Evolutionary conservation across 2,329 filamentous ascomycete genomes (phyloP).

Genomic region (Fusarium scirpi): DNA sequence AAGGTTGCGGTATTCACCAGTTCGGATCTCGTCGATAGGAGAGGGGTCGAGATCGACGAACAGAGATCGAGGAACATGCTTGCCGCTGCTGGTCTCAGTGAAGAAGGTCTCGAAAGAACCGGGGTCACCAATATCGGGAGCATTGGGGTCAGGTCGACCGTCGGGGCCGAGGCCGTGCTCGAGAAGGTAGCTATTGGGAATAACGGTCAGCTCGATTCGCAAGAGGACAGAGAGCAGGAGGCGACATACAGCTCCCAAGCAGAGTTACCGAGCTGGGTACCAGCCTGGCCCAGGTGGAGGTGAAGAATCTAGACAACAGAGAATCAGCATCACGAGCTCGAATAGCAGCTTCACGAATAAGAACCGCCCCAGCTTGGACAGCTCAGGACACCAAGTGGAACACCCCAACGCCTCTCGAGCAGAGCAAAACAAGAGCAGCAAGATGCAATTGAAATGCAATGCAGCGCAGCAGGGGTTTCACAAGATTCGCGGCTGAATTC

Average conservation of each 20-base stretch:
- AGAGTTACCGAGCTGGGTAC: constrained; percentile 79
- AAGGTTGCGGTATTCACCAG: constrained; percentile 73
- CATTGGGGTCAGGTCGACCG: constrained; percentile 72
- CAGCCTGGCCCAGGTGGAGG: constrained; percentile 75
- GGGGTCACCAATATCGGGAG: constrained; percentile 68
- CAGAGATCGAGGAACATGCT: constrained; percentile 78
- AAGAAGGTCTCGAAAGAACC: constrained; percentile 81
- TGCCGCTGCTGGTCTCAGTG: constrained; percentile 77
- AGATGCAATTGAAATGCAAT: constrained; percentile 7
- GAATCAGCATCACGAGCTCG: constrained; percentile 35
- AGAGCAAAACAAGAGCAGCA: constrained; percentile 6
- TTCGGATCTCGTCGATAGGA: constrained; percentile 80
- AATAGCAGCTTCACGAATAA: constrained; percentile 22
- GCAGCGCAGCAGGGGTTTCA: neutral
- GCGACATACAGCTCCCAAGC: constrained; percentile 79
- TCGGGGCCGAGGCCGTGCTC: constrained; percentile 77
- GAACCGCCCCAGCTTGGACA: constrained; percentile 13
- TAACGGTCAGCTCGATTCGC: constrained; percentile 41
- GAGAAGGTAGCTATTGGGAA: constrained; percentile 70
- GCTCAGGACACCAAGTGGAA: constrained; percentile 41
- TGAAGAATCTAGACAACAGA: constrained; percentile 66
- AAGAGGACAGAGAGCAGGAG: constrained; percentile 38
- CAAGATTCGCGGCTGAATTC: neutral
- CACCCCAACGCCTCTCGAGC: constrained; percentile 23
- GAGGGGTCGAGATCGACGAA: constrained; percentile 80